Evolutionary conservation across 129 eudicot genomes (phyloP), one percentile per base, ranked within the genome.

Genomic region (Saposhnikovia divaricata): DNA sequence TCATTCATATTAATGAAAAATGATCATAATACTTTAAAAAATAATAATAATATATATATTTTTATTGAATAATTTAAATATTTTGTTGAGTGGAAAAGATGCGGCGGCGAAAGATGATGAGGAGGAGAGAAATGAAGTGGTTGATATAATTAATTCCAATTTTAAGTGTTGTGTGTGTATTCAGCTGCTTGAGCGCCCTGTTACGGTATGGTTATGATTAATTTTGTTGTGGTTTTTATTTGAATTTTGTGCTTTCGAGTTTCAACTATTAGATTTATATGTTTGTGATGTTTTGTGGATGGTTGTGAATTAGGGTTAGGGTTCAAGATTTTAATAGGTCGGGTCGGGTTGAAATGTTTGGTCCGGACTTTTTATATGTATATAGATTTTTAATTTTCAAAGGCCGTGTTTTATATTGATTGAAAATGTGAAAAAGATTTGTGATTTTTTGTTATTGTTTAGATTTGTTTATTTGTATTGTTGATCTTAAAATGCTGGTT

Each of bases 141-240:
- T 80, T 75, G 89, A 55, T 65, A 37, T 84, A 37, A 28, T 82
- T 11, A 87, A 82, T 15, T 84, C 76, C 16, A 59, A 70, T 47
- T 71, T 87, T 72, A 81, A 81, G 50, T 89, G 93, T 81, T 85
- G 85, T 21, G 63, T 87, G n/a, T 89, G 93, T 77, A 81, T 87
- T 77, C 89, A 79, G 47, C 82, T 85, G 53, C 85, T 75, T 34
- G 86, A 89, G 47, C 77, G 85, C 48, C 93, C 93, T 79, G 87
- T 89, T 34, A 85, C 89, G 81, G 93, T 89, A 80, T 1, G 18
- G 0, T 40, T 10, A 19, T 5, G 9, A 18, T 23, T 9, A 1
- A 18, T 23, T 13, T 42, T 44, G 4, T n/a, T 31, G 9, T 12
- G n/a, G 4, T 21, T 71, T 55, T 50, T 34, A 10, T 0, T 18